Base-by-base conservation (phyloP, 1,284 basidiomycete genomes). In the Fistulinella cinereoalba region DNA sequence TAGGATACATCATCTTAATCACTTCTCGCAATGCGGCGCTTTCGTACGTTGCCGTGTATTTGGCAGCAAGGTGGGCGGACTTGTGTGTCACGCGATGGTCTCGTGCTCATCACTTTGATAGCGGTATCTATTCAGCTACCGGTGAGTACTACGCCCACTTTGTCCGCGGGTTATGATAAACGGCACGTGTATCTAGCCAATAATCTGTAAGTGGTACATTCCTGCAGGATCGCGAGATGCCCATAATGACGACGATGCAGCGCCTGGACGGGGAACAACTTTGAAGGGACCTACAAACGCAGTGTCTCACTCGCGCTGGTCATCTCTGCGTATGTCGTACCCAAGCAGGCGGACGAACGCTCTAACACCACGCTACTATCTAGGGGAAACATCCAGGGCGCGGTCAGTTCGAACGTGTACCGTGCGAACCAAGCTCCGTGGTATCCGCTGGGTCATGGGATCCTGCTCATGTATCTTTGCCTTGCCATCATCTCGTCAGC, bases 1-100 rank as follows among this genome's bases (percentile, higher is more conserved):
- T 75, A 2, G 84, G 83, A 41, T 78, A 74, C 52, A 68, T 76
- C 51, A 76, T 80, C 36, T 61, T 80, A 18, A 72, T 77, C 12
- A 65, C 66, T 33, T 78, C 76, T 8, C 67, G 56, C 12, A 74
- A 62, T 42, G 63, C 77, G 6, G 66, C 69, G 6, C 54, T 76
- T 10, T 74, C 69, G 42, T 75, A 73, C 54, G 71, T 73, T 49
- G 72, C 68, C 2, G 68, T 71, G 41, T 80, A 70, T 52, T 57
- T 80, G 4, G 77, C 72, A 6, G 69, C 72, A 19, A 72, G 72
- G 70, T 76, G 49, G 59, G 75, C n/a, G n/a, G n/a, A n/a, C n/a
- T n/a, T n/a, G n/a, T n/a, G n/a, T n/a, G n/a, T n/a, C n/a, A n/a
- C n/a, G n/a, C 15, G n/a, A 9, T 19, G 29, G 27, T n/a, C 5